These are phyloP conservation scores for Microcyclospora tardicrescens DNA, from an alignment of 2,329 filamentous ascomycete species.

Conservation along the genomic window DNA sequence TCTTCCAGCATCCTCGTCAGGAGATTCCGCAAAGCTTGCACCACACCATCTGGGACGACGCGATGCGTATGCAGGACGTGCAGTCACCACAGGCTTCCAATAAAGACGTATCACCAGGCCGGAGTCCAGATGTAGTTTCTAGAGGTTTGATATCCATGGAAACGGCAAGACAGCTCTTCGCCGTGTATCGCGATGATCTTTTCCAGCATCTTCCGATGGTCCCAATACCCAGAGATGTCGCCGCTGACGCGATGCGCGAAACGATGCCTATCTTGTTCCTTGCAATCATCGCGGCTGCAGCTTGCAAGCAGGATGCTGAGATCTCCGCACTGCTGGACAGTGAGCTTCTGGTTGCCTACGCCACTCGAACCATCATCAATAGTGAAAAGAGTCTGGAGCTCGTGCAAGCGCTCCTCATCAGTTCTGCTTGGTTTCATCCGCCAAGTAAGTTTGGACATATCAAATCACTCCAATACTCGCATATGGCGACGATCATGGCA, in stretches of 20 bases:
- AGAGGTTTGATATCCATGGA: conserved; percentile 46
- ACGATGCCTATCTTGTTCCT: conserved; percentile 55
- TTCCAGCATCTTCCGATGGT: conserved; percentile 49
- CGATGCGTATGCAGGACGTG: too few relatives aligned
- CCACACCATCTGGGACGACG: background rate
- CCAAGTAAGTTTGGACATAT: conserved; percentile 31
- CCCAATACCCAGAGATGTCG: conserved; percentile 43
- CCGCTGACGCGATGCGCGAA: conserved; percentile 43
- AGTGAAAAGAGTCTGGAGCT: conserved; percentile 41
- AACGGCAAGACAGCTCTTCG: conserved; percentile 43
- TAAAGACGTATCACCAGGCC: background rate
- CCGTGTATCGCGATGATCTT: conserved; percentile 48
- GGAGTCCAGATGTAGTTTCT: conserved; percentile 37
- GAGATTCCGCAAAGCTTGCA: background rate
- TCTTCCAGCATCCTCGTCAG: background rate
- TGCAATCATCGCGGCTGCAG: conserved; percentile 51
- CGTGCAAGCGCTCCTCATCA: conserved; percentile 37
- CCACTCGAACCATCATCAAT: conserved; percentile 35
- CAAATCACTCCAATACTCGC: conserved; percentile 40
- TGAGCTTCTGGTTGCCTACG: conserved; percentile 37
- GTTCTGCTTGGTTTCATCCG: conserved; percentile 38
- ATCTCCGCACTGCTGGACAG: conserved; percentile 34
- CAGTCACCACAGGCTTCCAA: too few relatives aligned
- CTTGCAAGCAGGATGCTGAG: conserved; percentile 42
- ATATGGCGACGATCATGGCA: conserved; percentile 40